A percentile compares a stretch with the other conserved stretches of the same genome.
These are phyloP conservation scores for Iodosphaeria phyllophila DNA, from an alignment of 2,329 filamentous ascomycete species.

Conservation along the genomic window DNA sequence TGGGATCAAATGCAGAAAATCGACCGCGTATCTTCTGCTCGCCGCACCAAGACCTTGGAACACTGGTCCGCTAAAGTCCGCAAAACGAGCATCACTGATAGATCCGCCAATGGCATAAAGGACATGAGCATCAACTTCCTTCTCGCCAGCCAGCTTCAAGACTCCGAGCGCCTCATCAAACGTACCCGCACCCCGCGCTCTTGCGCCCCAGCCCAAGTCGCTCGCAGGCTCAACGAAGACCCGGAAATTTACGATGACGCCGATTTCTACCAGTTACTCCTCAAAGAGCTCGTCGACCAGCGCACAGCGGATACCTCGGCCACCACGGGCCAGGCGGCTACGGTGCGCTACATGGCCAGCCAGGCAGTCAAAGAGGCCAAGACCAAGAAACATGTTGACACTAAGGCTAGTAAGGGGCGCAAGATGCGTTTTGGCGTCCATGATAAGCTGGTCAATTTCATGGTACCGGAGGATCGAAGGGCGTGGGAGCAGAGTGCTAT, in stretches of 20 bases:
- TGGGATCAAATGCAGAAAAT: slow-evolving; percentile 53
- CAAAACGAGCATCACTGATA: slow-evolving; percentile 26
- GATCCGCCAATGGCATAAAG: slow-evolving; percentile 24
- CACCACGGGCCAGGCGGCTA: slow-evolving; percentile 25
- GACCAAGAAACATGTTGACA: slow-evolving; percentile 69
- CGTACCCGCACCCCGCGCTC: slow-evolving; percentile 55
- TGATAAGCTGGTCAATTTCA: slow-evolving; percentile 95
- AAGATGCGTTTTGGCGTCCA: slow-evolving; percentile 91
- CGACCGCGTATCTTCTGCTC: slow-evolving; percentile 38
- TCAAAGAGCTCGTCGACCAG: slow-evolving; percentile 86
- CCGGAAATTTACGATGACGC: slow-evolving; percentile 71
- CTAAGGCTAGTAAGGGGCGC: slow-evolving; percentile 83
- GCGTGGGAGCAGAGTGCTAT: slow-evolving; percentile 66
- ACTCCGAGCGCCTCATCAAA: slow-evolving; percentile 47
- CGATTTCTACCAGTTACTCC: slow-evolving; percentile 80
- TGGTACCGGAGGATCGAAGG: slow-evolving; percentile 74
- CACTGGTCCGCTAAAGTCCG: slow-evolving; percentile 80
- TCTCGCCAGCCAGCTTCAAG: slow-evolving; percentile 48
- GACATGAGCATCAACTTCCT: slow-evolving; percentile 47
- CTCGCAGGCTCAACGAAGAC: slow-evolving; percentile 36
- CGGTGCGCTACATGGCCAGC: slow-evolving; percentile 46
- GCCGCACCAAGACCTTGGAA: slow-evolving; percentile 57
- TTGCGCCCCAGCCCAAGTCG: slow-evolving; percentile 53
- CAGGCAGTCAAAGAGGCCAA: slow-evolving; percentile 64
- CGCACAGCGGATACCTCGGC: slow-evolving; percentile 49